Conservation (phyloP, 257 asterid species). For the Fraxinus pennsylvanica region DNA sequence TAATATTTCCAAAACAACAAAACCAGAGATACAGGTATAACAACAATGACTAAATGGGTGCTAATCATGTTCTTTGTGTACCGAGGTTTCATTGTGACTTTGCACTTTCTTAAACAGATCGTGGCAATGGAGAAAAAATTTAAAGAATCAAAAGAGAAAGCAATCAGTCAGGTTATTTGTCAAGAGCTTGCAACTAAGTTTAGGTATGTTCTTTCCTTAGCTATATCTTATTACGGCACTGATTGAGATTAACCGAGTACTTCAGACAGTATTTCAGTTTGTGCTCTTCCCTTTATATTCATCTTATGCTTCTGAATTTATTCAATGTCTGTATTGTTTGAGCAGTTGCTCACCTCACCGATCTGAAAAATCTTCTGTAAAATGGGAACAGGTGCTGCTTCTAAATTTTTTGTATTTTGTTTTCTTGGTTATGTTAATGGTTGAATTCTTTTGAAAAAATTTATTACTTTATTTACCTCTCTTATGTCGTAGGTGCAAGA, state of each 20-base stretch:
- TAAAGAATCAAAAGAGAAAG: conserved; percentile 43
- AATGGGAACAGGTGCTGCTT: conserved; percentile 72
- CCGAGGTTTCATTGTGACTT: background rate
- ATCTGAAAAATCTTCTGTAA: conserved; percentile 41
- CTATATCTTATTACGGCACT: conserved; percentile 7
- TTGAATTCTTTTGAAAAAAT: background rate
- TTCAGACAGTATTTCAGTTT: conserved; percentile 1
- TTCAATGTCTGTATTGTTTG: conserved; percentile 18
- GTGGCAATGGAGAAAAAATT: conserved; percentile 51
- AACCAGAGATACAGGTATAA: background rate
- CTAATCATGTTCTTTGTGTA: background rate
- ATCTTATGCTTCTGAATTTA: background rate
- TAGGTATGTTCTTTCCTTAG: conserved; percentile 45
- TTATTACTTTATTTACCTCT: background rate
- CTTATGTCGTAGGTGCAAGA: conserved; percentile 51
- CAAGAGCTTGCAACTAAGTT: conserved; percentile 65
- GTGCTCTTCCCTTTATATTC: conserved; percentile 10
- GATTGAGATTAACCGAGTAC: conserved; percentile 1
- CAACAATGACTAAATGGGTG: background rate
- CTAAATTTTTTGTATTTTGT: background rate
- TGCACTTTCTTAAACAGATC: conserved; percentile 41
- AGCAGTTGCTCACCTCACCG: conserved; percentile 66
- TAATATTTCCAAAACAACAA: background rate
- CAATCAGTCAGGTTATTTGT: conserved; percentile 48
- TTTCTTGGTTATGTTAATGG: background rate